Conservation (phyloP, 1,284 basidiomycete species). For the Rhodotorula glutinis region DNA sequence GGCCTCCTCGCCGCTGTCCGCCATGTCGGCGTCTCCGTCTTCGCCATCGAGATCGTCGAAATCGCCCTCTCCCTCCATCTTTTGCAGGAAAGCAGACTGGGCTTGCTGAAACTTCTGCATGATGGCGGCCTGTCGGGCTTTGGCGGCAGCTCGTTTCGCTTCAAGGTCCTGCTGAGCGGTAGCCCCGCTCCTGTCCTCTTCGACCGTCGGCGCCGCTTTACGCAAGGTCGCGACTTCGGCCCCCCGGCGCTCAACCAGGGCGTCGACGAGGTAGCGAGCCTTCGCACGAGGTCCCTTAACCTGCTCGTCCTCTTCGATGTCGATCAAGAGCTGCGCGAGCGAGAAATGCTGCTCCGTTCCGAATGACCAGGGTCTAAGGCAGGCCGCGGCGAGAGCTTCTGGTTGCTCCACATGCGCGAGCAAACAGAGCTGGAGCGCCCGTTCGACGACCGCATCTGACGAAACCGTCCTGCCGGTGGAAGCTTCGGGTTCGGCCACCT, state of each 20-base stretch:
- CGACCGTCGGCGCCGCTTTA: constrained; percentile 21
- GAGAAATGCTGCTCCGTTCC: constrained; percentile 48
- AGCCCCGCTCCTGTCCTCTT: constrained; percentile 5
- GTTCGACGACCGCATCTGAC: constrained; percentile 79
- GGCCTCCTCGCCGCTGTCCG: constrained; percentile 54
- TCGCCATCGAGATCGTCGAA: constrained; percentile 53
- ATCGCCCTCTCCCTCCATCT: constrained; percentile 50
- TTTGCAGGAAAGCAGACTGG: constrained; percentile 67
- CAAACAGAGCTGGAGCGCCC: constrained; percentile 80
- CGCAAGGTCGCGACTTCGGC: constrained; percentile 55
- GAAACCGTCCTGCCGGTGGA: constrained; percentile 26
- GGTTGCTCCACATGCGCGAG: constrained; percentile 70
- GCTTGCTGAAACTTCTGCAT: constrained; percentile 91
- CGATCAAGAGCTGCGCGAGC: constrained; percentile 55
- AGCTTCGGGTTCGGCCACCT: background rate
- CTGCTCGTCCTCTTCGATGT: constrained; percentile 50
- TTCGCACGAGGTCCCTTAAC: constrained; percentile 61
- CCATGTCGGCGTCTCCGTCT: constrained; percentile 64
- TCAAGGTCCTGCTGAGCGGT: constrained; percentile 46
- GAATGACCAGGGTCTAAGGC: background rate
- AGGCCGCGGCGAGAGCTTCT: constrained; percentile 56
- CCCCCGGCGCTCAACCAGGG: constrained; percentile 58
- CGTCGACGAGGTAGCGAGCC: constrained; percentile 71
- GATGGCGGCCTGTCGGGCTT: constrained; percentile 79
- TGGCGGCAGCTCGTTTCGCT: constrained; percentile 72